Evolutionary conservation across 495 filamentous ascomycete genomes (phyloP), one percentile per base, ranked within the genome.

Genomic region (Pyrenula aspistea): DNA sequence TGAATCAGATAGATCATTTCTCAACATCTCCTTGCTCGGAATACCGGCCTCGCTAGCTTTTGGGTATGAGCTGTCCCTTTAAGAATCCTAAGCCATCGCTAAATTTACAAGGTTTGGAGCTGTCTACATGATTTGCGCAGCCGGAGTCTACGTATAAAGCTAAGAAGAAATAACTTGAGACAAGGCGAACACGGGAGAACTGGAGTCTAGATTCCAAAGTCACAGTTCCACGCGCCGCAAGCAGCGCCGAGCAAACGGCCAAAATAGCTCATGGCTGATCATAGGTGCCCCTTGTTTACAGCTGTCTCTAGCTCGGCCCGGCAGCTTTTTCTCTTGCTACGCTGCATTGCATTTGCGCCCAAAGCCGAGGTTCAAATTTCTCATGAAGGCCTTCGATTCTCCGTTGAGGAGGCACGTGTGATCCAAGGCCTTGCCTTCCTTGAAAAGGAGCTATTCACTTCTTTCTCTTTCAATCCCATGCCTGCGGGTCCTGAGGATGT

Each of bases 61-160:
- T 72, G 94, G 89, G 93, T 96, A 83, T 66, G 82, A 36, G 36
- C 25, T 51, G 24, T 53, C 42, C 12, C 19, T 10, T 25, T 51
- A 12, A 31, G 11, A 56, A 55, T 51, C 8, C 11, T 50, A 50
- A 36, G 24, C 12, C 50, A 62, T 65, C 60, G 52, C 65, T 25
- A 57, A 2, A 10, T 54, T 56, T 54, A 23, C 2, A 66, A 98
- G 93, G 49, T 90, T 96, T 68, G 93, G 94, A 60, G 87, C 92
- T 51, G 90, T 97, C 21, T 95, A 89, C 77, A 92, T 95, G 84
- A 96, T 98, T 67, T 98, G 93, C 71, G 93, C 90, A 22, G 93
- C 91, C 67, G 93, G 93, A 65, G 94, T 98, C 66, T 98, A 98
- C 84, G 93, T 98, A 71, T 98, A 83, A 76, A 25, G 56, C 54